Evolutionary conservation across 768 basidiomycete genomes (phyloP), one percentile per base, ranked within the genome.

Genomic region (Tricholomella constricta): DNA sequence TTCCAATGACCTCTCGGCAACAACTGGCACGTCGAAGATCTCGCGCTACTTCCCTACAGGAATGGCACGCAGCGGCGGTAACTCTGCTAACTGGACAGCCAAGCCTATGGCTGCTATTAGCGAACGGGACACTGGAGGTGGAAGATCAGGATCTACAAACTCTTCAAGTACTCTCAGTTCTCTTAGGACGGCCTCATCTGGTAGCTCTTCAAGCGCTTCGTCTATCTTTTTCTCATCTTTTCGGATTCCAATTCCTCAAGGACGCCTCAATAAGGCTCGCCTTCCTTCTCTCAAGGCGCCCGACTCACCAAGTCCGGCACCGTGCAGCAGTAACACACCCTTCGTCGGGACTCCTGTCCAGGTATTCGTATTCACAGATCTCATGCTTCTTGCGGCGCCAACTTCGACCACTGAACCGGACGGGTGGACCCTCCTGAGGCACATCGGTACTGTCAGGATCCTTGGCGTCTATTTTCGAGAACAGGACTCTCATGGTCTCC

Each of bases 381-480:
- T 92, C 27, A 64, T 89, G 43, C 59, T 92, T n/a, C 65, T 91
- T 25, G 78, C 82, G 15, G 69, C 69, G 20, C 69, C 73, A n/a
- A 55, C 54, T 1, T 56, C 51, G 15, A 52, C 65, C 34, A 47
- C 57, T 20, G 59, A 62, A 23, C 43, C 63, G 15, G 55, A 57
- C 6, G 60, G 56, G 47, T 65, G 64, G 68, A 55, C 55, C 37
- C 58, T 69, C 54, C 58, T 69, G 20, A 65, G 69, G 7, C 70
- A 57, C 55, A 69, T 59, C 65, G 84, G 78, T 63, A 64, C 65
- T 62, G 78, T 56, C 48, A 83, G 60, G 65, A 77, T 91, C 9
- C 64, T 89, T 0, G 52, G 42, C 6, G 42, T 62, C 10, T 38
- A 56, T 7, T 37, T 11, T 22, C 37, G 38, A n/a, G 50, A 58